Base-by-base conservation (phyloP, 1,284 basidiomycete species). In the Waitea zeae region DNA sequence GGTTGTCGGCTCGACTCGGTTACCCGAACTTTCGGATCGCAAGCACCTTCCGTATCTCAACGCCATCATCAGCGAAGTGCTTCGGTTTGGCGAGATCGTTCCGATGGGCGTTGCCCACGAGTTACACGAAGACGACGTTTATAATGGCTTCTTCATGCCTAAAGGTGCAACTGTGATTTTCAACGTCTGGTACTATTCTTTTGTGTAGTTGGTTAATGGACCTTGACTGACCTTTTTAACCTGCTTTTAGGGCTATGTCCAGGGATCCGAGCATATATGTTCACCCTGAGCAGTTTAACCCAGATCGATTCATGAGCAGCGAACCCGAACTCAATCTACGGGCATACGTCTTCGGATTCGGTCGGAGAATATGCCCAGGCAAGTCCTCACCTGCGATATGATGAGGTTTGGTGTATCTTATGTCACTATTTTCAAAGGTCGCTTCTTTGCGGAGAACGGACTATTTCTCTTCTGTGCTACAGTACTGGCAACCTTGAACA, bases 31-130 rank as follows among this genome's bases (percentile, higher is more conserved):
- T 14, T 45, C 46, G 2, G 59, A 64, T 37, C 34, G 51, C 7
- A 39, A 42, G 3, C 39, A 43, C 5, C 38, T 61, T 17, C 54
- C 56, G 0, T 61, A 58, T 40, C 38, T 56, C 18, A 40, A 48
- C 13, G 56, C 55, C 1, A 33, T 57, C 3, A 48, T 60, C 9
- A 51, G 55, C 35, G 61, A 63, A 43, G 51, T 54, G 31, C 37
- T 42, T 14, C 41, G 46, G 1, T 42, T 38, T 22, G 33, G 42
- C 3, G 43, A 44, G 4, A 34, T 37, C n/a, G 36, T 37, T 12
- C 46, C 44, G 3, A 18, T 41, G 7, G 44, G 36, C 9, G 15
- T 47, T 3, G 44, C 45, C 12, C 47, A 47, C 24, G 31, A 17
- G 12, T 12, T 34, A 12, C 24, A 29, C 7, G 30, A 38, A 33